These are phyloP conservation scores for Gossypium schwendimanii DNA, from an alignment of 441 rosid species.

Conservation along the genomic window DNA sequence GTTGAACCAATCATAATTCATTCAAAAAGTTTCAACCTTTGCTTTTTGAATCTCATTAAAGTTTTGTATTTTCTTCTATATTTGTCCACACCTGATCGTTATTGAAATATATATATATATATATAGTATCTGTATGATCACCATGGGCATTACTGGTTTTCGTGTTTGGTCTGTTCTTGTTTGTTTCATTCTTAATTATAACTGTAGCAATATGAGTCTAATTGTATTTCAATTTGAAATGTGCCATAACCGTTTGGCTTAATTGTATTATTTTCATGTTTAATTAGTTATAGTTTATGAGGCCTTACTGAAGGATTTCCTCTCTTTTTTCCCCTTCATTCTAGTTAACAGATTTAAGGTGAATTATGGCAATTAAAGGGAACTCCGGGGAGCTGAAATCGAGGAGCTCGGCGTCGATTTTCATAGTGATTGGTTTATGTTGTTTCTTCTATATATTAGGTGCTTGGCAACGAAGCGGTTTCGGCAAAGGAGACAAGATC, in stretches of 20 bases:
- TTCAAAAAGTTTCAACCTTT: neutral
- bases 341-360: neutral
- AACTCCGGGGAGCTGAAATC: slow-evolving; percentile 10
- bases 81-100: neutral
- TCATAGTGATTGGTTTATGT: slow-evolving; percentile 27
- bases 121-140: neutral
- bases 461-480: slow-evolving; percentile 41
- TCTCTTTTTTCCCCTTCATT: neutral
- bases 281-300: neutral
- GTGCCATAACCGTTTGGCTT: neutral
- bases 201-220: neutral
- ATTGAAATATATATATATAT: neutral
- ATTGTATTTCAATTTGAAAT: neutral
- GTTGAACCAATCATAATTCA: neutral
- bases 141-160: neutral
- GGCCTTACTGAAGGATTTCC: neutral
- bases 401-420: slow-evolving; percentile 22
- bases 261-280: neutral
- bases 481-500: slow-evolving; percentile 37
- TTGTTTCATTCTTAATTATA: neutral
- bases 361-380: slow-evolving; percentile 9
- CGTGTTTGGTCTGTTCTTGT: neutral
- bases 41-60: neutral
- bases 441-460: slow-evolving; percentile 39
- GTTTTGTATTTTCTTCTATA: neutral